A percentile compares a stretch with the other conserved stretches of the same genome.
Evolutionary conservation across 2,329 filamentous ascomycete species (phyloP).

Genomic region (Aspergillus carbonarius): DNA sequence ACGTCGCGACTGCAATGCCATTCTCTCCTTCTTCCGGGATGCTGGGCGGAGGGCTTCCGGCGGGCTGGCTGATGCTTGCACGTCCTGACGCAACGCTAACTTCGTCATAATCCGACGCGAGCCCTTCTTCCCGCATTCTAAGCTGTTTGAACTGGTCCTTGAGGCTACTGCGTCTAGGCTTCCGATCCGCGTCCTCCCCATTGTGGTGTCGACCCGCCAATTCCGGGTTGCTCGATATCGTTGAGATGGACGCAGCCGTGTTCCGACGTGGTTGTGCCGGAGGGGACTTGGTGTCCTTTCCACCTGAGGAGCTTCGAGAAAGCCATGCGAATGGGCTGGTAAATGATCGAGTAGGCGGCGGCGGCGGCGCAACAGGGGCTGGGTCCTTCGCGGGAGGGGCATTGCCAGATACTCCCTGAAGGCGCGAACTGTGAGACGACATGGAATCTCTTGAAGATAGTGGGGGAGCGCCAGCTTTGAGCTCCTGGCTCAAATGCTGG

Average conservation of each 20-base stretch:
- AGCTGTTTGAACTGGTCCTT: slow-evolving; percentile 78
- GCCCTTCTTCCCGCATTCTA: slow-evolving; percentile 70
- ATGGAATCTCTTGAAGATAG: slow-evolving; percentile 34
- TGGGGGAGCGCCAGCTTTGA: slow-evolving; percentile 29
- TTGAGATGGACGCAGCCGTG: slow-evolving; percentile 76
- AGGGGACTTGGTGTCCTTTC: slow-evolving; percentile 59
- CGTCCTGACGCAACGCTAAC: slow-evolving; percentile 50
- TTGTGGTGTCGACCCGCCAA: slow-evolving; percentile 70
- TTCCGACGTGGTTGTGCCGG: slow-evolving; percentile 60
- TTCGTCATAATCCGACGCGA: slow-evolving; percentile 58
- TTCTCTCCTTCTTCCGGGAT: slow-evolving; percentile 49
- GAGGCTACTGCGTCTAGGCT: slow-evolving; percentile 61
- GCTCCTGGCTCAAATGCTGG: slow-evolving; percentile 24
- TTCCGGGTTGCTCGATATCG: slow-evolving; percentile 77
- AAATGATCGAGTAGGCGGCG: slow-evolving; percentile 63
- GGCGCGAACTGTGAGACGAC: slow-evolving; percentile 33
- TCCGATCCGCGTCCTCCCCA: slow-evolving; percentile 56
- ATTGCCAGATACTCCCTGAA: slow-evolving; percentile 62
- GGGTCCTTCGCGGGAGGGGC: slow-evolving; percentile 46
- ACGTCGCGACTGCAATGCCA: slow-evolving; percentile 32
- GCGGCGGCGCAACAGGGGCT: slow-evolving; percentile 40
- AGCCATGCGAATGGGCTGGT: slow-evolving; percentile 88
- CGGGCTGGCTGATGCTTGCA: slow-evolving; percentile 41
- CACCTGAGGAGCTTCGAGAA: slow-evolving; percentile 62
- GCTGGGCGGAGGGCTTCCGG: slow-evolving; percentile 51